Conservation (phyloP, 305 asterid species). For the Coffea humblotiana region DNA sequence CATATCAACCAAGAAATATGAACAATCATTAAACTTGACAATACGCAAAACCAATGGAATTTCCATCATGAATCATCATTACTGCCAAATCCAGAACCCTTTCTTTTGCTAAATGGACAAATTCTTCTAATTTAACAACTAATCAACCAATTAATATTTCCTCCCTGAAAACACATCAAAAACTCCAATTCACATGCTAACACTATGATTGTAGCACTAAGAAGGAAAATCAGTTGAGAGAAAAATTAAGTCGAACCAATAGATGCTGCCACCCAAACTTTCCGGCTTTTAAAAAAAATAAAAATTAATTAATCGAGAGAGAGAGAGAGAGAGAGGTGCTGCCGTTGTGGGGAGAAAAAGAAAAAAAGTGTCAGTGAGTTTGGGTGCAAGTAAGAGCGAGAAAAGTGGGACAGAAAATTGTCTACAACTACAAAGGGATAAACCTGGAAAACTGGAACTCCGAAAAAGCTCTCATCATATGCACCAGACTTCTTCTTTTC, state of each 20-base stretch:
- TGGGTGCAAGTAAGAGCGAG: not conserved
- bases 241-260: not conserved
- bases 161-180: not conserved
- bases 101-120: not conserved
- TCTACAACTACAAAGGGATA: not conserved
- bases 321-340: not conserved
- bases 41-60: not conserved
- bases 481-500: slow-evolving; percentile 54
- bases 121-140: too few relatives aligned
- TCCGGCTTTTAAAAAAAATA: too few relatives aligned
- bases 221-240: not conserved
- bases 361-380: not conserved
- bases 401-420: not conserved
- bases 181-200: not conserved
- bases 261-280: not conserved
- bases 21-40: not conserved
- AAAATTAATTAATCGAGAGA: too few relatives aligned
- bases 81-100: not conserved
- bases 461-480: slow-evolving; percentile 60
- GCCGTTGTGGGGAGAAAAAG: not conserved
- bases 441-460: slow-evolving; percentile 96
- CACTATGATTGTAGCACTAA: slow-evolving; percentile 1
- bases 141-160: not conserved
- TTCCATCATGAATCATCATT: not conserved
- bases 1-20: not conserved